Base-by-base conservation (phyloP, 192 early-diverging fungal species). In the Backusella circina region DNA sequence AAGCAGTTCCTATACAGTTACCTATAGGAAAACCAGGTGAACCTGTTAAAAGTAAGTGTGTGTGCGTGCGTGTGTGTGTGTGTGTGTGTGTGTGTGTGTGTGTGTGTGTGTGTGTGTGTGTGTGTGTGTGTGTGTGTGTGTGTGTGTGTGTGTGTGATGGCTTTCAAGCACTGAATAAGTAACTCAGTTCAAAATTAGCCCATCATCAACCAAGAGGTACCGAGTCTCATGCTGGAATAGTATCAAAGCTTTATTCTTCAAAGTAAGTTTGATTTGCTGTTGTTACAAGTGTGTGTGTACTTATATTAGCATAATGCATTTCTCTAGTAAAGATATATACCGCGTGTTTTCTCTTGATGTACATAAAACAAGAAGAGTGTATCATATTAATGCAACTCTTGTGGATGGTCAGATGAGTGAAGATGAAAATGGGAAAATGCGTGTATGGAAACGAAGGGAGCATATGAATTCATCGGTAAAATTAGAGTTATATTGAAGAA, bases 191-290 rank as follows among this genome's bases (percentile, higher is more conserved):
- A 30, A 47, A n/a, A 30, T 28, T 47, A 70, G 69, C 37, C 18
- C n/a, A 70, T 18, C 69, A 78, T 21, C 77, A 78, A 74, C 72
- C 72, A 3, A 38, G 15, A 30, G 65, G 21, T 28, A 72, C 65
- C 39, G 77, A 73, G 51, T 33, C 23, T 18, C 66, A 78, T 39
- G 39, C 26, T 26, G 37, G 28, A n/a, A 65, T 66, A 57, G 15
- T 77, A 44, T 54, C 67, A 8, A 77, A 71, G 41, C 36, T 77
- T 3, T 71, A 77, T 50, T 41, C 75, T 4, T 64, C 75, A 36
- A 13, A 71, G 75, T 71, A 71, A 77, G 57, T 28, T 12, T 23
- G n/a, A n/a, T n/a, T n/a, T n/a, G n/a, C n/a, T n/a, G 12, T 16
- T 13, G 7, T 54, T 26, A 41, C 16, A 41, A 41, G 16, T 41